Base-by-base conservation (phyloP, 2,329 filamentous ascomycete genomes). In the Aspergillus sergii region DNA sequence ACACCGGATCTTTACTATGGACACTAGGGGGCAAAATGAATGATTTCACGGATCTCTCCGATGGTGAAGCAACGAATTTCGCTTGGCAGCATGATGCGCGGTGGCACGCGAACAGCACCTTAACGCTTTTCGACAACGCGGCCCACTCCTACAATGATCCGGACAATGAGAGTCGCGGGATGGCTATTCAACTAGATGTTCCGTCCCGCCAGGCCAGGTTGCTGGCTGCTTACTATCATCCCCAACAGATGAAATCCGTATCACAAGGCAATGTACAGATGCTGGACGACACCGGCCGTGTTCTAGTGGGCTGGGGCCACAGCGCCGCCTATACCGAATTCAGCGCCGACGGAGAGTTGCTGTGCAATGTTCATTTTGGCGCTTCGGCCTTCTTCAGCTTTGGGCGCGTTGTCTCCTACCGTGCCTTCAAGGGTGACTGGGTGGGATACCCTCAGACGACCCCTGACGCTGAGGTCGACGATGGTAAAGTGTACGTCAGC, bases 371-470 rank as follows among this genome's bases (percentile, higher is more conserved):
- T 7, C 83, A 84, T 68, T 76, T 86, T 68, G 80, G 68, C 54
- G 71, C 58, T 60, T 80, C 64, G 73, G 72, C 62, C 70, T 72
- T 68, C 72, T 72, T 70, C 72, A 54, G 75, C 68, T 68, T 72
- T 36, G 71, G 70, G 3, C 65, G 71, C 19, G 80, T 84, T 3
- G 80, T 83, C 68, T 85, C 83, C 58, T 89, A 88, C 68, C 81
- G 86, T 36, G 82, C 81, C 2, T 84, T 83, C 72, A 85, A 84
- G 68, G 82, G 79, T 66, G 76, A 81, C 60, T 89, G 86, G 84
- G 79, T 79, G 3, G 84, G 82, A 0, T 71, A 76, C 12, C 84
- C 85, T 0, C 76, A 73, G n/a, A 82, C 79, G 21, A 55, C 51
- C 4, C 70, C 71, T 4, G 62, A 63, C 1, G 66, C 65, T 11